Conservation (phyloP, 2,329 filamentous ascomycete genomes). For the Zymoseptoria tritici region DNA sequence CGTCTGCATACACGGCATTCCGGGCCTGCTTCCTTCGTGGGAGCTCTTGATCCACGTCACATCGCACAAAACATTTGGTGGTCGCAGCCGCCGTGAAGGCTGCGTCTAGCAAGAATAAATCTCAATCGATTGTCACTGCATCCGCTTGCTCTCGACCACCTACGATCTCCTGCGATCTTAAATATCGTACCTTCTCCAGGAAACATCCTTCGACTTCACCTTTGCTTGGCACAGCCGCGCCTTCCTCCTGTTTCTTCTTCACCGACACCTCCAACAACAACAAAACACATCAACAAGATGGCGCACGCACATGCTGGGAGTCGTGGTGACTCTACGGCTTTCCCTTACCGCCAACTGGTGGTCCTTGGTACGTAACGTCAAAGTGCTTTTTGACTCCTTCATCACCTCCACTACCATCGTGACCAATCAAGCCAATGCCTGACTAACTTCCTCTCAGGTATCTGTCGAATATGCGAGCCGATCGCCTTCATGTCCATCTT, state of each 20-base stretch:
- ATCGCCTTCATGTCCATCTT: constrained; percentile 99
- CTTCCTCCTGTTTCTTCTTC: not conserved
- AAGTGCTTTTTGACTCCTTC: constrained; percentile 3
- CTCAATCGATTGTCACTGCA: not conserved
- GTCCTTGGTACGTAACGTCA: constrained; percentile 41
- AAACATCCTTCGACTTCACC: constrained; percentile 1
- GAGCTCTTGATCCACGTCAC: not conserved
- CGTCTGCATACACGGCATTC: not conserved
- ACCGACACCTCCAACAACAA: constrained; percentile 3
- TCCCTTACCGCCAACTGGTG: constrained; percentile 53
- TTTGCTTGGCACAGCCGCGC: constrained; percentile 3
- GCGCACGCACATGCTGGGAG: constrained; percentile 6
- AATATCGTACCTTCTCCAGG: not conserved
- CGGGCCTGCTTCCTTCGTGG: not conserved
- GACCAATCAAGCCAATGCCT: not conserved
- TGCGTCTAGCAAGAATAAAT: not conserved
- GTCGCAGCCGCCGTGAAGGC: constrained; percentile 1
- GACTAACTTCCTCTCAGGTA: constrained; percentile 15
- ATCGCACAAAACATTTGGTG: not conserved
- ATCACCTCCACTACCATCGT: not conserved
- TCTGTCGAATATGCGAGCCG: constrained; percentile 94
- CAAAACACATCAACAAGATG: constrained; percentile 11
- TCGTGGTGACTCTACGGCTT: constrained; percentile 31
- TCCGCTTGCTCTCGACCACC: not conserved
- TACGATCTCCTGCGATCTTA: not conserved